Evolutionary conservation across 2,329 filamentous ascomycete species (phyloP), one percentile per base, ranked within the genome.

Genomic region (Diaporthe citriasiana): DNA sequence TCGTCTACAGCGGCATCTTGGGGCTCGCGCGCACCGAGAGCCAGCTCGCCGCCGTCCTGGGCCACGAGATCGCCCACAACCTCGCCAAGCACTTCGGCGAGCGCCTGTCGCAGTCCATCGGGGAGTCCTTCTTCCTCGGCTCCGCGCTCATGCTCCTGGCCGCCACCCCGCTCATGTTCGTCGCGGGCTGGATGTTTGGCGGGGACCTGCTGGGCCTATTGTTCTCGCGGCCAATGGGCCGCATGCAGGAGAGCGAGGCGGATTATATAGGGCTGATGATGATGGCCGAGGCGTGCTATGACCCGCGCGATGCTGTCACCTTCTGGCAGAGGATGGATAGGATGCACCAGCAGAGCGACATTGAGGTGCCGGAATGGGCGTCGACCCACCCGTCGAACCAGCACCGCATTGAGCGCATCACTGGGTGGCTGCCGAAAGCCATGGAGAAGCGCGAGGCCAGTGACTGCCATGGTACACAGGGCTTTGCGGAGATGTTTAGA

Each of bases 191-290:
- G 40, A 80, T 83, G 40, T 78, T 86, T 50, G 85, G 84, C 22
- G 84, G 87, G 2, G 83, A 88, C 79, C 71, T 92, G 30, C 83
- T 93, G 38, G 88, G 93, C 68, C 81, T 93, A 22, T 87, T 92
- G n/a, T 90, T 94, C 79, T 87, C 86, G 65, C 85, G 89, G 75
- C 94, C 93, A 1, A 93, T 93, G 81, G 90, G 89, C 60, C 86
- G 94, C 65, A 89, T 88, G 79, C 93, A 95, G 83, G 94, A 93
- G 85, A 90, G 87, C 65, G 93, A 96, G 84, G 94, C 94, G 0
- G 94, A 96, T 79, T 94, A 93, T 78, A 94, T 95, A 63, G 94
- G 94, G 0, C 82, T 95, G 45, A 90, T 95, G 88, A 93, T 95
- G 88, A 95, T 95, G 93, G 90, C 93, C 0, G 90, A 94, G 83